Percentiles rank a stretch among this genome's conserved stretches.
phyloP scores from a whole-genome alignment of 148 eudicot species.

The Camellia lanceoleosa region DNA sequence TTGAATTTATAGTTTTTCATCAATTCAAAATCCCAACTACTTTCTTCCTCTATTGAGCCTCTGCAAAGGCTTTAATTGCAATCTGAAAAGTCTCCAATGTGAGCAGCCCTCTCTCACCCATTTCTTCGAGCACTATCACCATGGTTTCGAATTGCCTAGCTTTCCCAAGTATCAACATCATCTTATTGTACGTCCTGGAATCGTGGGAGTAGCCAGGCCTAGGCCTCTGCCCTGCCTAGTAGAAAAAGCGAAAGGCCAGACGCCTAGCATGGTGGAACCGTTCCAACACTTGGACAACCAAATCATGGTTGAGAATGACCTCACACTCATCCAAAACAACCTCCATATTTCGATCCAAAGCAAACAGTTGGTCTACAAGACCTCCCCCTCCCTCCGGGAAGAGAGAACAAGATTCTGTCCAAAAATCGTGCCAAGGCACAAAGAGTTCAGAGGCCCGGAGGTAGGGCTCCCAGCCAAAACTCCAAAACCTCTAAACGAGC shows the following conservation, averaged over 20 bases:
- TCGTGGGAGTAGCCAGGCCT: conserved; percentile 47
- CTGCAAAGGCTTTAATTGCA: conserved; percentile 63
- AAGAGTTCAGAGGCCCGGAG: too few species aligned
- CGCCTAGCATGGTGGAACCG: conserved; percentile 78
- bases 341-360: conserved; percentile 85
- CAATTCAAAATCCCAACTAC: conserved; percentile 74
- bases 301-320: conserved; percentile 54
- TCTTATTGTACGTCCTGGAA: conserved; percentile 66
- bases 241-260: conserved; percentile 83
- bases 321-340: conserved; percentile 77
- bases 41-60: conserved; percentile 72
- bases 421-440: background rate
- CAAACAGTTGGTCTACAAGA: conserved; percentile 61
- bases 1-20: conserved; percentile 74
- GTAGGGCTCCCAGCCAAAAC: too few species aligned
- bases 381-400: conserved; percentile 37
- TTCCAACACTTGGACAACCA: conserved; percentile 65
- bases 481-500: too few species aligned
- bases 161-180: conserved; percentile 77
- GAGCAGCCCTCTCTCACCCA: conserved; percentile 71
- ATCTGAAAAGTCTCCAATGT: conserved; percentile 63
- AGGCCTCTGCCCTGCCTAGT: conserved; percentile 63
- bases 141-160: conserved; percentile 83
- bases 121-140: conserved; percentile 75
- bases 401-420: too few species aligned